Evolutionary conservation across 768 basidiomycete species (phyloP).

Genomic region (Russula foetens): DNA sequence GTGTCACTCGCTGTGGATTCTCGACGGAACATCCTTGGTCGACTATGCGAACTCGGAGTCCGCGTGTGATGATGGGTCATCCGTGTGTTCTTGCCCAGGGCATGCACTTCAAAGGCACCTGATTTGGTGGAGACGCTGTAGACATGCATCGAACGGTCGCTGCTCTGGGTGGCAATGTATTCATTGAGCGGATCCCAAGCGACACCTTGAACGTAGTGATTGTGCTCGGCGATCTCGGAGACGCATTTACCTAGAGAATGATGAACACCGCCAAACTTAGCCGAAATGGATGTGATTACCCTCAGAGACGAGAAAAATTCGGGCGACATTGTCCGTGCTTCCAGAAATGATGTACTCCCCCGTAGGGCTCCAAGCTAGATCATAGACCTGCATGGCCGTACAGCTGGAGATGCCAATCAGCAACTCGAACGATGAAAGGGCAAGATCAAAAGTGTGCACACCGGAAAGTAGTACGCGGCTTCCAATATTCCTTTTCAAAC

Average conservation of each 20-base stretch:
- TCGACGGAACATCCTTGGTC: constrained; percentile 54
- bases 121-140: constrained; percentile 75
- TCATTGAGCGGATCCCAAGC: constrained; percentile 98
- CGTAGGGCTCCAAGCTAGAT: constrained; percentile 94
- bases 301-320: constrained; percentile 69
- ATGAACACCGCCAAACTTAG: constrained; percentile 5
- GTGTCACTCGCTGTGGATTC: constrained; percentile 73
- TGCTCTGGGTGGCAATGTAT: constrained; percentile 95
- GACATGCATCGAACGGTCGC: constrained; percentile 93
- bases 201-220: constrained; percentile 96
- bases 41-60: constrained; percentile 53
- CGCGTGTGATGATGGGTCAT: constrained; percentile 65
- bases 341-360: constrained; percentile 95
- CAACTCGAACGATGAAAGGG: background rate
- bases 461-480: constrained; percentile 78
- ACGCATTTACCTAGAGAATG: constrained; percentile 65
- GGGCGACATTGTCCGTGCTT: constrained; percentile 90
- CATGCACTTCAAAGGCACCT: constrained; percentile 82
- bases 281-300: constrained; percentile 19
- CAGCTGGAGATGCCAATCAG: constrained; percentile 41
- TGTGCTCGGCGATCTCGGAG: constrained; percentile 87
- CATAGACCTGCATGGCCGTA: constrained; percentile 94
- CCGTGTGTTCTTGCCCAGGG: constrained; percentile 81
- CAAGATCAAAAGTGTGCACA: constrained; percentile 28
- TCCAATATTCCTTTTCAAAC: constrained; percentile 94